phyloP scores from a whole-genome alignment of 495 filamentous ascomycete genomes.

The Mytilinidion resinicola region DNA sequence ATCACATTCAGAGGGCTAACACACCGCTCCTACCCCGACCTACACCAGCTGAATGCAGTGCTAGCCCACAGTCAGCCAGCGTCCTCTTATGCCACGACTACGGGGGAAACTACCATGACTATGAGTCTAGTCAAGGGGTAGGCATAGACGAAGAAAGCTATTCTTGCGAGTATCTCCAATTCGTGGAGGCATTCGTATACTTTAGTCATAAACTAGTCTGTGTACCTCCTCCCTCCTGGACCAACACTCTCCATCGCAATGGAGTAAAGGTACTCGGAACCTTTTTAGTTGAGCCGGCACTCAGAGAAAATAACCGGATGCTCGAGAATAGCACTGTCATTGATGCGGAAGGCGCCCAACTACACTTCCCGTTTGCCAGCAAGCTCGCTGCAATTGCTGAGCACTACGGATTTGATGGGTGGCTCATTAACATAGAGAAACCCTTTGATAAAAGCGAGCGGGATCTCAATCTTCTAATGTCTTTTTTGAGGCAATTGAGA shows the following conservation, averaged over 20 bases:
- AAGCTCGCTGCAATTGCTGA: conserved; percentile 36
- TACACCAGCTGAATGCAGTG: no score
- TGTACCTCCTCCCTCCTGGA: conserved; percentile 43
- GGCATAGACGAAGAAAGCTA: conserved; percentile 29
- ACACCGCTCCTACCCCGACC: conserved; percentile 36
- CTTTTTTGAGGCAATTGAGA: conserved; percentile 33
- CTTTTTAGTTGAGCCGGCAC: conserved; percentile 37
- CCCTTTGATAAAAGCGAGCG: conserved; percentile 32
- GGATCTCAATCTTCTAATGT: conserved; percentile 24
- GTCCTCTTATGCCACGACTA: conserved; percentile 42
- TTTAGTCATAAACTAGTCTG: conserved; percentile 43
- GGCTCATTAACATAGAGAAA: conserved; percentile 44
- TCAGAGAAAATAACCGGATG: conserved; percentile 29
- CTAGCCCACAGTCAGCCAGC: conserved; percentile 7
- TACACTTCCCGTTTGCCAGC: conserved; percentile 32
- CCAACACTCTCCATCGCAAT: conserved; percentile 42
- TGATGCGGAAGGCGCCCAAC: conserved; percentile 11
- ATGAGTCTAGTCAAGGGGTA: conserved; percentile 31
- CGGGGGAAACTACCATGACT: conserved; percentile 41
- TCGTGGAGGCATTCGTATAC: conserved; percentile 40
- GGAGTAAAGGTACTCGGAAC: conserved; percentile 42
- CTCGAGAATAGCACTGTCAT: conserved; percentile 12
- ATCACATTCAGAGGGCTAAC: conserved; percentile 38
- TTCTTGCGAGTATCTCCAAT: conserved; percentile 39
- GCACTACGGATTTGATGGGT: conserved; percentile 44